Base-by-base conservation (phyloP, 192 early-diverging fungal genomes). In the Gigaspora rosea region DNA sequence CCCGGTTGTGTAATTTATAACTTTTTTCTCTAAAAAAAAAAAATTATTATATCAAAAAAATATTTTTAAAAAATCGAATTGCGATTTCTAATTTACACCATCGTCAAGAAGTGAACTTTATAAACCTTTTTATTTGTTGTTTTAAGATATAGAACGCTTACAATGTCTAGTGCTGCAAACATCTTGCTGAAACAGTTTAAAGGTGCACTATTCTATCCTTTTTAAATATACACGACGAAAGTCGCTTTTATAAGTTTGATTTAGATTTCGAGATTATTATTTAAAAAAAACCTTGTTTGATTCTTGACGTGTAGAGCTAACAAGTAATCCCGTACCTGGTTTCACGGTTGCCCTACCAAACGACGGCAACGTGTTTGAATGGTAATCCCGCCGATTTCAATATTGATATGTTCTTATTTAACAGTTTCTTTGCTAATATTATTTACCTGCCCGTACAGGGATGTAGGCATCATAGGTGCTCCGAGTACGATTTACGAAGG, bases 401-500 rank as follows among this genome's bases (percentile, higher is more conserved):
- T 15, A 41, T 66, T 51, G 15, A 41, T 69, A 51, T 69, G 8
- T 22, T 22, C 73, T 27, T 65, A 4, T 16, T 41, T 54, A 54
- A 50, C 8, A 48, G 4, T 16, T n/a, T 22, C 18, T 56, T n/a
- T 47, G 9, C 18, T 16, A 65, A 64, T 63, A 36, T 56, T 41
- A 6, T 20, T 10, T 47, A 48, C 1, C 20, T 49, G 48, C 32
- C 8, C 15, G 13, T 64, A 2, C 46, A 86, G 85, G 85, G 79
- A 82, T 47, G 85, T 86, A 56, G 85, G 82, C 8, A 82, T 86
- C 46, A 86, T 86, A 50, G 85, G 85, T 8, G 80, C 79, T 46
- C 85, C 85, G 33, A 79, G 79, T 36, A 86, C 85, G 18, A 81
- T 86, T 58, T 86, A 86, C 46, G 85, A 86, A 73, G 85, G 85